These are phyloP conservation scores for Phytophthora crassamura DNA, from an alignment of 352 stramenopile species.

Conservation along the genomic window DNA sequence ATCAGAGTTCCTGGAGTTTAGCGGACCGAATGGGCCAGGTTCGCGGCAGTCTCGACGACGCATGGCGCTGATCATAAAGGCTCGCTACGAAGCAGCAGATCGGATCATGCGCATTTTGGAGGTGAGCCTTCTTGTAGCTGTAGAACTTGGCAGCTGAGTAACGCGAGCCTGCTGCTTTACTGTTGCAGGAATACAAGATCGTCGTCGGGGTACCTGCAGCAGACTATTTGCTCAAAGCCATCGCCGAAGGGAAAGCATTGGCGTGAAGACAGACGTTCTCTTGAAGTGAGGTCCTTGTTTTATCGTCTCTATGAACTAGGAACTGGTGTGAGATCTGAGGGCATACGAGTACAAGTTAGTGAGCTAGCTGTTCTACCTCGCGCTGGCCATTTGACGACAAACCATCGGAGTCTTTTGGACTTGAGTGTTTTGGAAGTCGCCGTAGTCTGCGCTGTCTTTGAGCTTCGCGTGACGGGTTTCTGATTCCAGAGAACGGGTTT, in stretches of 20 bases:
- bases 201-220: slow-evolving; percentile 44
- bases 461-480: slow-evolving; percentile 25
- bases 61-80: slow-evolving; percentile 52
- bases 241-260: slow-evolving; percentile 39
- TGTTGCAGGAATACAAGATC: slow-evolving; percentile 52
- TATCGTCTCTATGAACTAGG: no score
- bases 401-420: slow-evolving; percentile 7
- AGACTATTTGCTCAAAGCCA: slow-evolving; percentile 44
- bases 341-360: no score
- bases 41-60: slow-evolving; percentile 48
- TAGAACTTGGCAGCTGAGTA: not conserved
- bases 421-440: slow-evolving; percentile 14
- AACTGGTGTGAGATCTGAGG: no score
- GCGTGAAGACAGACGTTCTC: no score
- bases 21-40: slow-evolving; percentile 14
- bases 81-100: slow-evolving; percentile 72
- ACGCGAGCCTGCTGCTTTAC: no score
- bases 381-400: not conserved
- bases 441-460: slow-evolving; percentile 15
- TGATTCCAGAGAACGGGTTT: slow-evolving; percentile 1
- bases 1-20: slow-evolving; percentile 38
- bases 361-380: no score
- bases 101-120: slow-evolving; percentile 83
- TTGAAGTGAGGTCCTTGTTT: no score
- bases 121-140: slow-evolving; percentile 24